Evolutionary conservation across 108 stramenopile species (phyloP).

Genomic region (Cyclotella kingstonii): DNA sequence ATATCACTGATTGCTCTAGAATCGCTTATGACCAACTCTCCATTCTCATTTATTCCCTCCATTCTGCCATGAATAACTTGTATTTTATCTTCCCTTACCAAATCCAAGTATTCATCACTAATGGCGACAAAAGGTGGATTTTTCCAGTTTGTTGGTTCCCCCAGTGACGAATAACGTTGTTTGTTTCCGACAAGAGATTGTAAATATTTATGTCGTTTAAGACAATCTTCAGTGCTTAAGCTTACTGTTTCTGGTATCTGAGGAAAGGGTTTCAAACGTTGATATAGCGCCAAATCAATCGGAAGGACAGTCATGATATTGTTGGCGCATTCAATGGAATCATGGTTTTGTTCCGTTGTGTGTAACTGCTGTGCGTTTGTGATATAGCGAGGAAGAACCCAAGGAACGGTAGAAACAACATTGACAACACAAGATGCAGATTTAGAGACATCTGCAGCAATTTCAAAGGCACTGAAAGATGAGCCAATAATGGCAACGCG

Average conservation of each 20-base stretch:
- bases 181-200: constrained; percentile 43
- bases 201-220: constrained; percentile 33
- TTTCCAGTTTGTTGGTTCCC: constrained; percentile 49
- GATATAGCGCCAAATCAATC: constrained; percentile 58
- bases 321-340: not conserved
- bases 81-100: constrained; percentile 49
- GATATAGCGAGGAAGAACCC: constrained; percentile 62
- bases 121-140: constrained; percentile 56
- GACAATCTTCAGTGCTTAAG: constrained; percentile 38
- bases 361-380: constrained; percentile 34
- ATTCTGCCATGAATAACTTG: constrained; percentile 52
- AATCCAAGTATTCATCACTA: constrained; percentile 62
- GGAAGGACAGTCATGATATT: constrained; percentile 47
- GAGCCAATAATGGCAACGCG: constrained; percentile 59
- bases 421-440: constrained; percentile 49
- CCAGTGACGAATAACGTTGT: constrained; percentile 45
- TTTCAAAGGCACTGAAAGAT: constrained; percentile 66
- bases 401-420: constrained; percentile 58
- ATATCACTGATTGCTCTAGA: constrained; percentile 25
- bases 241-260: constrained; percentile 31
- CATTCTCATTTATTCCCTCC: constrained; percentile 42
- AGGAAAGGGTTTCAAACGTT: constrained; percentile 39
- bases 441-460: constrained; percentile 56
- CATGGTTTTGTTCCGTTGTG: not conserved
- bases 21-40: constrained; percentile 7